These are phyloP conservation scores for Yarrowia osloensis DNA, from an alignment of 805 yeast genomes.

Conservation along the genomic window DNA sequence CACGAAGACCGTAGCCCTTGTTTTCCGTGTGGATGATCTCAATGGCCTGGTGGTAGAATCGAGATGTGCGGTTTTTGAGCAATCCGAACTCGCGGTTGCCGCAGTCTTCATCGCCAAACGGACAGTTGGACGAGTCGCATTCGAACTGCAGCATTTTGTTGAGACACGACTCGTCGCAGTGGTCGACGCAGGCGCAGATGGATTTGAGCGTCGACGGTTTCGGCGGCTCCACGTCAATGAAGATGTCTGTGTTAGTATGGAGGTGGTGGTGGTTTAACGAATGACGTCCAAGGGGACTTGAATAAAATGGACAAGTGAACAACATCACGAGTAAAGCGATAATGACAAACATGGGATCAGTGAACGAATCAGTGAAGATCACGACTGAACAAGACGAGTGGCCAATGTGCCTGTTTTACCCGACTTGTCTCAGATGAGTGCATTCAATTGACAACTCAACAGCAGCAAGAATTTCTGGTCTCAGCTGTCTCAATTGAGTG, in stretches of 20 bases:
- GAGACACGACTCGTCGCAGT: constrained; percentile 45
- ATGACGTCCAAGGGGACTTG: too few species aligned
- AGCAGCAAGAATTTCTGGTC: too few species aligned
- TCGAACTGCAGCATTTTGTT: constrained; percentile 44
- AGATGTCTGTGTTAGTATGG: constrained; percentile 32
- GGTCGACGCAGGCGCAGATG: constrained; percentile 36
- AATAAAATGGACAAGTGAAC: too few species aligned
- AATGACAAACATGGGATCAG: too few species aligned
- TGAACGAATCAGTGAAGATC: too few species aligned
- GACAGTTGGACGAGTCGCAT: constrained; percentile 43
- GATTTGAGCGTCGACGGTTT: constrained; percentile 33
- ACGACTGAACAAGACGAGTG: too few species aligned
- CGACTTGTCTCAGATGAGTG: too few species aligned
- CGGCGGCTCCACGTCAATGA: constrained; percentile 35
- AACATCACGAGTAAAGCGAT: too few species aligned
- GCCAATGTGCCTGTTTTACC: too few species aligned
- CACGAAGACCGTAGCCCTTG: constrained; percentile 50
- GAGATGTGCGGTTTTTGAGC: not conserved
- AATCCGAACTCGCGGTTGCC: constrained; percentile 45
- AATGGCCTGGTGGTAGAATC: constrained; percentile 9
- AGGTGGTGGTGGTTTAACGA: too few species aligned
- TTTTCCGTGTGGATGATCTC: constrained; percentile 45
- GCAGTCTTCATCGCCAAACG: constrained; percentile 42
- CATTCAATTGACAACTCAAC: too few species aligned
- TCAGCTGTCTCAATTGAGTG: too few species aligned